Evolutionary conservation across 805 yeast genomes (phyloP).

Genomic region (Candida coleopterorum): DNA sequence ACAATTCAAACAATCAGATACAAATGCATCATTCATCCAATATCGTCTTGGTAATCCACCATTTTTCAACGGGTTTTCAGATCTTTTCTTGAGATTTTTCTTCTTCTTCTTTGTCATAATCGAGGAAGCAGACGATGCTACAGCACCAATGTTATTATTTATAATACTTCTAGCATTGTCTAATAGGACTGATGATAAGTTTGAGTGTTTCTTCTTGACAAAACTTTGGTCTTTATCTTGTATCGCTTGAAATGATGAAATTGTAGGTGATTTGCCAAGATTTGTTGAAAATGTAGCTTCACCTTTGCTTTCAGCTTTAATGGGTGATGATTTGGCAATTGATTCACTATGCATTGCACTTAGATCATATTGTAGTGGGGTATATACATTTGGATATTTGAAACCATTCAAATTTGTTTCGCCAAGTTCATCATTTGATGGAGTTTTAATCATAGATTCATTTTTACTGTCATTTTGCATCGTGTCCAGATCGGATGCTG

Average conservation of each 20-base stretch:
- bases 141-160: conserved; percentile 20
- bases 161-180: conserved; percentile 37
- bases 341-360: conserved; percentile 21
- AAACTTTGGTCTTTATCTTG: conserved; percentile 16
- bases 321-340: conserved; percentile 23
- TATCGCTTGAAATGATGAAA: conserved; percentile 23
- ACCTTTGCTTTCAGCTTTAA: conserved; percentile 19
- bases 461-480: conserved; percentile 15
- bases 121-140: conserved; percentile 30
- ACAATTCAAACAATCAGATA: conserved; percentile 82
- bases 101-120: conserved; percentile 20
- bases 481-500: conserved; percentile 39
- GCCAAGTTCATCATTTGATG: not conserved
- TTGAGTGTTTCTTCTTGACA: conserved; percentile 22
- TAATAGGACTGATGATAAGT: conserved; percentile 28
- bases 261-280: conserved; percentile 16
- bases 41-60: conserved; percentile 69
- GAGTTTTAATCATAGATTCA: not conserved
- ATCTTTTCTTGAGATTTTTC: conserved; percentile 24
- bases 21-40: conserved; percentile 96
- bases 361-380: conserved; percentile 9
- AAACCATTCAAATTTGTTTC: not conserved
- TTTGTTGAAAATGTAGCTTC: conserved; percentile 6
- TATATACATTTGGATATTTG: not conserved
- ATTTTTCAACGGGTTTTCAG: conserved; percentile 39